A percentile compares a stretch with the other conserved stretches of the same genome.
phyloP scores from a whole-genome alignment of 306 rosid genomes.

The Fagus sylvatica region DNA sequence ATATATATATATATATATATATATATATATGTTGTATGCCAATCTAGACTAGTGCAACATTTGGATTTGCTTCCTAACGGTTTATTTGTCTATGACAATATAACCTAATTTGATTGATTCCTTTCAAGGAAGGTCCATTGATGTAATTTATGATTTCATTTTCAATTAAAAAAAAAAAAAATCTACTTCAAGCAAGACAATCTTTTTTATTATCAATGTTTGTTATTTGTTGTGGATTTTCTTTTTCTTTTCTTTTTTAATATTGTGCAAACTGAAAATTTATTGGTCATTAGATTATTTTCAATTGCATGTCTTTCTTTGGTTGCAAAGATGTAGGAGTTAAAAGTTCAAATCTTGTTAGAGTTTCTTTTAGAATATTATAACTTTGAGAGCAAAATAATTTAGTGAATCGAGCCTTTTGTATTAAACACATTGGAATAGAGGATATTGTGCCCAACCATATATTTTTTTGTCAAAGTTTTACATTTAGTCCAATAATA shows the following conservation, averaged over 20 bases:
- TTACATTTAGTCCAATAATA: no score
- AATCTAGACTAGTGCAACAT: conserved; percentile 56
- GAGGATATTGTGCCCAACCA: conserved; percentile 49
- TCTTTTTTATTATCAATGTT: neutral
- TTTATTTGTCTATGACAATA: conserved; percentile 65
- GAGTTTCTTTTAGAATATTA: conserved; percentile 50
- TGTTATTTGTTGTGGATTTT: conserved; percentile 5
- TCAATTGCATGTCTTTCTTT: conserved; percentile 75
- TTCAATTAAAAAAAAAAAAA: neutral
- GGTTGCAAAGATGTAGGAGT: conserved; percentile 88
- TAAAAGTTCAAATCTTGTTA: conserved; percentile 48
- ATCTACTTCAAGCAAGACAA: neutral
- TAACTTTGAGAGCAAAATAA: conserved; percentile 43
- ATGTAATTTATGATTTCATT: conserved; percentile 41
- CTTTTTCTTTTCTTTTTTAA: neutral
- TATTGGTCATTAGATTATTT: conserved; percentile 61
- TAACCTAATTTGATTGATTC: conserved; percentile 64
- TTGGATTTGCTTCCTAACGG: conserved; percentile 74
- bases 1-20: no score
- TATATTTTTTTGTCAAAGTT: no score
- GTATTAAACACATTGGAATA: conserved; percentile 71
- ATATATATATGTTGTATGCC: neutral
- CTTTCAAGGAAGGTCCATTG: conserved; percentile 47
- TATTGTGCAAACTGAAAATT: conserved; percentile 54
- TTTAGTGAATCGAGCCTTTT: conserved; percentile 73